Conservation (phyloP, 2,329 filamentous ascomycete genomes). For the Dactylellina parvicollis region DNA sequence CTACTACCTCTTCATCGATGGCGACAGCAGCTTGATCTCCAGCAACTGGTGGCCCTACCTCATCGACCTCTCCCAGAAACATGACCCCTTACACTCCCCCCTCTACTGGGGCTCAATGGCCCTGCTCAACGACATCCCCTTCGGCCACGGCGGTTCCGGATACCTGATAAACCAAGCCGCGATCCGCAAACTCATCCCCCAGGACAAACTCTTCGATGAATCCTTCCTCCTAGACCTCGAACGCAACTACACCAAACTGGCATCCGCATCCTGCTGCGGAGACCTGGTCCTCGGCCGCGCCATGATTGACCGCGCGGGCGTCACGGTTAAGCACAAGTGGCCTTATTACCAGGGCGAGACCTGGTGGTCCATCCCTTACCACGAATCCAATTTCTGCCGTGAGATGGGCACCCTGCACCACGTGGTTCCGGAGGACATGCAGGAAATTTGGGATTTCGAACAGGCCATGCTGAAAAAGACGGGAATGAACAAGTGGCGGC, state of each 20-base stretch:
- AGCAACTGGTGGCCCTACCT: constrained; percentile 53
- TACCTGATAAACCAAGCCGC: constrained; percentile 52
- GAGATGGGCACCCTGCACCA: constrained; percentile 49
- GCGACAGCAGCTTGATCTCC: constrained; percentile 49
- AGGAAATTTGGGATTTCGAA: constrained; percentile 52
- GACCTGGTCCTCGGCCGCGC: constrained; percentile 48
- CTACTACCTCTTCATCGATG: constrained; percentile 52
- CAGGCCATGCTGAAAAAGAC: constrained; percentile 40
- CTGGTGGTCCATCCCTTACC: constrained; percentile 53
- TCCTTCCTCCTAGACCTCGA: constrained; percentile 42
- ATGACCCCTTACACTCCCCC: constrained; percentile 31
- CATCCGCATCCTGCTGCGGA: constrained; percentile 43
- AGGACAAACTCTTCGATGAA: constrained; percentile 43
- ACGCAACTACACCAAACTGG: constrained; percentile 48
- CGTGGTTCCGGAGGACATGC: constrained; percentile 47
- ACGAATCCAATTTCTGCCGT: constrained; percentile 48
- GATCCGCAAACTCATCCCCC: constrained; percentile 36
- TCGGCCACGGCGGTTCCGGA: constrained; percentile 50
- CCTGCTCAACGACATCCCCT: constrained; percentile 37
- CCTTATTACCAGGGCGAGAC: constrained; percentile 50
- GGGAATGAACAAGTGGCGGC: constrained; percentile 46
- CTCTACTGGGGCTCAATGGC: constrained; percentile 49
- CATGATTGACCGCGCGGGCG: constrained; percentile 36
- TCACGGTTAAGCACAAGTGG: constrained; percentile 51
- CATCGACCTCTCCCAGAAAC: constrained; percentile 37